Evolutionary conservation across 805 yeast genomes (phyloP), one percentile per base, ranked within the genome.

Genomic region (Nakazawaea ishiwadae): DNA sequence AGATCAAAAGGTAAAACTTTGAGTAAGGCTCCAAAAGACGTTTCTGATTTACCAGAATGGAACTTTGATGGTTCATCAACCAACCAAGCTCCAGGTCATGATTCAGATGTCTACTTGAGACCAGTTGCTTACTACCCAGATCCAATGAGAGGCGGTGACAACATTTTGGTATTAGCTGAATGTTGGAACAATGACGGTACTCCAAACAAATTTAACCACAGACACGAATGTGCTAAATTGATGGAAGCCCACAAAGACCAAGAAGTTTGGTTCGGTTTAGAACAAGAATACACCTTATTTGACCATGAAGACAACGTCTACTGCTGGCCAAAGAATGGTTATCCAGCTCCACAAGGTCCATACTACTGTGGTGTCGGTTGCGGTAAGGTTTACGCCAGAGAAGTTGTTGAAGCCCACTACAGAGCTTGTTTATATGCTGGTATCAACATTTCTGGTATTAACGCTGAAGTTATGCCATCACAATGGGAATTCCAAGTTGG

Each of bases 401-500:
- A 93, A 65, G 89, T 91, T 44, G 89, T 93, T 56, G 99, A 91
- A 77, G 98, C 99, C 46, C 99, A 91, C 75, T 93, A 93, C 84
- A 83, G 93, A 67, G 99, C 99, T 48, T 90, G 97, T 75, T 74
- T 91, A 51, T 84, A 86, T 64, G 83, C 98, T 51, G 98, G 98
- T 61, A 66, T 91, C 56, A 72, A 75, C 62, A 82, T 91, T 53
- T 84, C 96, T 40, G 99, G 99, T 75, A 90, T 93, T 66, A 91
- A 93, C 68, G 99, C 98, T 56, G 99, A 91, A 77, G 99, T 91
- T 51, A 93, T 91, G 98, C 99, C 99, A 47, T 89, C 97, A 47
- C 99, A 91, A 77, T 91, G 99, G 99, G 99, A 91, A 75, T 91
- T 86, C 86, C 99, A 91, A 77, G 98, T 91, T 54, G 99, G 99